Conservation (phyloP, 148 eudicot genomes). For the Beta vulgaris region DNA sequence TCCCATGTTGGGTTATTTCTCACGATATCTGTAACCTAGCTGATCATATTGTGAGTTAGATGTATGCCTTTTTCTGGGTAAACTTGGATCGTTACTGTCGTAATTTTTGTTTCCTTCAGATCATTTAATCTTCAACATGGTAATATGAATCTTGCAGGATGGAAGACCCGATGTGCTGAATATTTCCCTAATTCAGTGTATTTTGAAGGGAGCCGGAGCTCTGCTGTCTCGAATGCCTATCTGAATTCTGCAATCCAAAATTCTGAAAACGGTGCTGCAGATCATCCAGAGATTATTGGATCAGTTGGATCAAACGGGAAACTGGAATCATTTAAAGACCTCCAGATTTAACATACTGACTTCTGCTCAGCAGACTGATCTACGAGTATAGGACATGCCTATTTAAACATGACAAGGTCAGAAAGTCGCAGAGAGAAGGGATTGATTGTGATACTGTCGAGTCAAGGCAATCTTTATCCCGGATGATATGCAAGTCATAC, state of each 20-base stretch:
- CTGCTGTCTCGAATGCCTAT: constrained; percentile 46
- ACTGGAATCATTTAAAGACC: constrained; percentile 55
- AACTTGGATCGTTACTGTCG: background rate
- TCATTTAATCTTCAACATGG: background rate
- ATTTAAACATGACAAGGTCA: constrained; percentile 11
- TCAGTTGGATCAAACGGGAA: constrained; percentile 54
- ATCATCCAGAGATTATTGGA: constrained; percentile 23
- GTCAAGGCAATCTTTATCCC: background rate
- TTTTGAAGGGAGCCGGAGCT: constrained; percentile 74
- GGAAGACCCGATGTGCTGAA: constrained; percentile 76
- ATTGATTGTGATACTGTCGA: constrained; percentile 2
- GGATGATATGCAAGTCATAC: background rate
- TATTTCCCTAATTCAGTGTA: constrained; percentile 78
- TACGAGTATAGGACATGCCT: constrained; percentile 13
- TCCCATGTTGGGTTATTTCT: too few species aligned
- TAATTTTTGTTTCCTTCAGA: background rate
- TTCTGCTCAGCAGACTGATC: constrained; percentile 15
- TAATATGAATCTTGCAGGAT: constrained; percentile 46
- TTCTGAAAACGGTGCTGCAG: constrained; percentile 48
- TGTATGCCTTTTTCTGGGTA: background rate
- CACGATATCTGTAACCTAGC: background rate
- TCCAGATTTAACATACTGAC: constrained; percentile 36
- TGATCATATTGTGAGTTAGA: background rate
- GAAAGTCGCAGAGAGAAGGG: background rate
- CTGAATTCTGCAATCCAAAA: constrained; percentile 30